phyloP scores from a whole-genome alignment of 805 yeast genomes.

The Nakazawaea ishiwadae region DNA sequence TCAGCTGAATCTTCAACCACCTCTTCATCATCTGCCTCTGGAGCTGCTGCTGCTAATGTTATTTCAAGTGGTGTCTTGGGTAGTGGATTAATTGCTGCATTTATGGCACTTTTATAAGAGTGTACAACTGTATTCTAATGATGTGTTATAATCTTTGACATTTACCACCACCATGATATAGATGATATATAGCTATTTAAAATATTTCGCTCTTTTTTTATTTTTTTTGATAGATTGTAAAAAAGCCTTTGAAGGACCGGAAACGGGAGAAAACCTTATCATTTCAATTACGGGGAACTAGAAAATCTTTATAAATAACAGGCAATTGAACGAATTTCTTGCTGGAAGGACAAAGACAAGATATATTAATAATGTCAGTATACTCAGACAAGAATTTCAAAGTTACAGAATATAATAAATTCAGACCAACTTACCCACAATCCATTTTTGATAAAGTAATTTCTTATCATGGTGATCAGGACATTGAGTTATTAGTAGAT shows the following conservation, averaged over 20 bases:
- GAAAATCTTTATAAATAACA: too few species aligned
- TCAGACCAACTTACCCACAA: slow-evolving; percentile 66
- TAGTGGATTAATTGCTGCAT: too few species aligned
- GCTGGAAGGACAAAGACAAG: too few species aligned
- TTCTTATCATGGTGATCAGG: slow-evolving; percentile 32
- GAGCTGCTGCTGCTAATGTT: background rate
- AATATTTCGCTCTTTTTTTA: too few species aligned
- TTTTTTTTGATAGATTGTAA: too few species aligned
- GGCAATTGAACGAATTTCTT: too few species aligned
- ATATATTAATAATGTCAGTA: slow-evolving; percentile 46
- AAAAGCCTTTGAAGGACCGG: too few species aligned
- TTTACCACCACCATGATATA: background rate
- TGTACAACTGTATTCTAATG: too few species aligned
- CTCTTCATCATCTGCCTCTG: background rate
- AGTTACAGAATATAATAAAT: slow-evolving; percentile 46
- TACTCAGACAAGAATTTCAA: slow-evolving; percentile 51
- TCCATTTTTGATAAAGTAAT: slow-evolving; percentile 38
- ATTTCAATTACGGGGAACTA: too few species aligned
- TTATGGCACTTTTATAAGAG: too few species aligned
- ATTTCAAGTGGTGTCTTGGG: background rate
- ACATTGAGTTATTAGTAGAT: slow-evolving; percentile 47
- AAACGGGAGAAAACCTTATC: too few species aligned
- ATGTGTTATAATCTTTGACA: background rate
- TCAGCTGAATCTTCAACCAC: background rate
- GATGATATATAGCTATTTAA: too few species aligned